Evolutionary conservation across 495 filamentous ascomycete genomes (phyloP), one percentile per base, ranked within the genome.

Genomic region (Penicillium silybi): DNA sequence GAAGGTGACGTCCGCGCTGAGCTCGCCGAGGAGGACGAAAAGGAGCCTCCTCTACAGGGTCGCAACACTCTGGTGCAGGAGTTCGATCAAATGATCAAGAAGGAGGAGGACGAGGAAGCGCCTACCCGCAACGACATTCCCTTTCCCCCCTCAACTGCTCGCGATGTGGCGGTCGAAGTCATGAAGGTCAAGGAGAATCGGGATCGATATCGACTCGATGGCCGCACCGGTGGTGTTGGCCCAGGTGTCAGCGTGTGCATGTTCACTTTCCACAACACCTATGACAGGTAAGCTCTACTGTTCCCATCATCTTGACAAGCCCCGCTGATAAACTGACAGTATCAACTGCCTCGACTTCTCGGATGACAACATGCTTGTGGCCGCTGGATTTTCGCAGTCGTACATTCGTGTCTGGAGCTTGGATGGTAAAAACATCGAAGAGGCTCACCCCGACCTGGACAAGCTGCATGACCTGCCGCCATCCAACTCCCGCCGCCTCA

Each of bases 261-360:
- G 87, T 96, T 90, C 61, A 97, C 93, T 0, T 96, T 97, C 60
- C 95, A 98, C 73, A 97, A 98, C 65, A 96, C 89, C 6, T 82
- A 87, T 51, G 89, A 95, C 59, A 84, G 80, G 92, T 95, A 74
- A 74, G 82, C 71, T 43, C 19, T 11, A 15, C n/a, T 27, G 23
- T 45, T 42, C 11, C 15, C 1, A 32, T 45, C 6, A 7, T 9
- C 7, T 8, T 34, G 11, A 17, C 35, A 13, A 32, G 9, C 11
- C 18, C 23, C 50, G 52, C 63, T 77, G 49, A 75, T 29, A 44
- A 26, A 19, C 10, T 13, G 29, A 9, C 57, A 97, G 92, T 19
- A 77, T 96, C 38, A 92, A 89, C 25, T 96, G 88, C 65, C 76
- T 97, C 51, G 92, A 97, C 55, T 95, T 98, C 62, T 96, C 92